phyloP scores from a whole-genome alignment of 2,329 filamentous ascomycete genomes.

The Trichoderma sp. region DNA sequence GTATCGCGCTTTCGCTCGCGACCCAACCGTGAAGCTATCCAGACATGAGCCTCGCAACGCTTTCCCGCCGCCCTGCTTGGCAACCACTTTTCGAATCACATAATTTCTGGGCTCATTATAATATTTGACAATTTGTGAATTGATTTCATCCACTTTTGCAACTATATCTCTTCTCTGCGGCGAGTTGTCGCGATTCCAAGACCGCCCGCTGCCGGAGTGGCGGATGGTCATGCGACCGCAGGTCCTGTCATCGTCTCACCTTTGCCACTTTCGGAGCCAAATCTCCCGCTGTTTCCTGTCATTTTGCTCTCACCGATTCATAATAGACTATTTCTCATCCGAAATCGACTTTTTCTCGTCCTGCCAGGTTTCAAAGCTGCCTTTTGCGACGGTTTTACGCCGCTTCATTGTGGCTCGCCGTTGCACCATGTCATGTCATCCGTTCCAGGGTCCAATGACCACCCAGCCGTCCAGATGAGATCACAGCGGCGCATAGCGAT shows the following conservation, averaged over 20 bases:
- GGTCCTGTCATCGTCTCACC: neutral
- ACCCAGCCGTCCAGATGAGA: neutral
- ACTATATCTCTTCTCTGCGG: neutral
- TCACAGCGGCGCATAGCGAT: neutral
- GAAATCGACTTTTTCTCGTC: neutral
- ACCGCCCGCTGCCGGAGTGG: constrained; percentile 10
- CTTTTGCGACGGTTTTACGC: neutral
- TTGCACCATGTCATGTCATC: constrained; percentile 16
- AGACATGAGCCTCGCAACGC: constrained; percentile 27
- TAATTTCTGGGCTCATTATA: neutral
- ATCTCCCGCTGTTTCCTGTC: neutral
- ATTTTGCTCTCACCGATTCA: neutral
- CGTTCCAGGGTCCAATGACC: constrained; percentile 1
- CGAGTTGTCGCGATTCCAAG: constrained; percentile 9
- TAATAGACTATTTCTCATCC: neutral
- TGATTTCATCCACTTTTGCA: neutral
- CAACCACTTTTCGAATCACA: constrained; percentile 1
- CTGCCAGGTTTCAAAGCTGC: neutral
- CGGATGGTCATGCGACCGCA: constrained; percentile 19
- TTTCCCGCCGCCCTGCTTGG: constrained; percentile 23
- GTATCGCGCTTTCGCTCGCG: constrained; percentile 5
- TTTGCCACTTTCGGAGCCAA: constrained; percentile 2
- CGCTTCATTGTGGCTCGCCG: neutral
- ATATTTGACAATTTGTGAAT: neutral
- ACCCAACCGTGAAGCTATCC: constrained; percentile 34